A percentile compares a stretch with the other conserved stretches of the same genome.
phyloP scores from a whole-genome alignment of 768 basidiomycete species.

The Mycena alexandri region DNA sequence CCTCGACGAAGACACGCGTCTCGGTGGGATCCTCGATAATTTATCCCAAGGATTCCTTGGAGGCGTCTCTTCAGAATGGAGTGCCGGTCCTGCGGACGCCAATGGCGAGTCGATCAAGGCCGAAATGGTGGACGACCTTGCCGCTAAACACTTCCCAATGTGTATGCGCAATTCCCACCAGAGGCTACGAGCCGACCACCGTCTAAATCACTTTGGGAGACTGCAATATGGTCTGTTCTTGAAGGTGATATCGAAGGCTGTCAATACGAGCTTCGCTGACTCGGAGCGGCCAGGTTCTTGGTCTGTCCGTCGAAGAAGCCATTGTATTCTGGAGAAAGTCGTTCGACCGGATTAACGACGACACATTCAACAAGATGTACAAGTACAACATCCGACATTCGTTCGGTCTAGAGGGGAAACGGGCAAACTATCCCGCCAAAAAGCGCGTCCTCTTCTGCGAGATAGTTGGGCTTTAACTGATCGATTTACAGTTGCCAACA shows the following conservation, averaged over 20 bases:
- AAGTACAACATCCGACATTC: constrained; percentile 97
- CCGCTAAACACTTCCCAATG: constrained; percentile 90
- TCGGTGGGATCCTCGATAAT: constrained; percentile 90
- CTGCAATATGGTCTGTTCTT: constrained; percentile 94
- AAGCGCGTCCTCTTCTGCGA: constrained; percentile 61
- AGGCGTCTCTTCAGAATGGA: constrained; percentile 90
- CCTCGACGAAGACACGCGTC: constrained; percentile 93
- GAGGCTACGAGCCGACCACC: constrained; percentile 78
- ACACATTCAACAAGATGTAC: constrained; percentile 98
- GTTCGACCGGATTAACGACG: constrained; percentile 85
- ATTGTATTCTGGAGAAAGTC: constrained; percentile 93
- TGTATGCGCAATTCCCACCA: constrained; percentile 96
- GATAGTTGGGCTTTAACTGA: constrained; percentile 10
- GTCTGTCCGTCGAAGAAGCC: constrained; percentile 95
- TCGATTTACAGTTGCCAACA: constrained; percentile 79
- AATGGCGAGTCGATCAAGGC: constrained; percentile 82
- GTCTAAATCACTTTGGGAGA: constrained; percentile 93
- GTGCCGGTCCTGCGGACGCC: constrained; percentile 62
- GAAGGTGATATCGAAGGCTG: constrained; percentile 68
- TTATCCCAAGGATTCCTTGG: constrained; percentile 94
- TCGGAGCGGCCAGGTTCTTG: constrained; percentile 74
- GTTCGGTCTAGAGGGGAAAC: constrained; percentile 93
- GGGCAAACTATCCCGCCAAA: constrained; percentile 94
- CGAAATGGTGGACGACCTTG: constrained; percentile 93
- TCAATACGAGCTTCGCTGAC: background rate